phyloP scores from a whole-genome alignment of 2,329 filamentous ascomycete genomes.

The Canariomyces notabilis region DNA sequence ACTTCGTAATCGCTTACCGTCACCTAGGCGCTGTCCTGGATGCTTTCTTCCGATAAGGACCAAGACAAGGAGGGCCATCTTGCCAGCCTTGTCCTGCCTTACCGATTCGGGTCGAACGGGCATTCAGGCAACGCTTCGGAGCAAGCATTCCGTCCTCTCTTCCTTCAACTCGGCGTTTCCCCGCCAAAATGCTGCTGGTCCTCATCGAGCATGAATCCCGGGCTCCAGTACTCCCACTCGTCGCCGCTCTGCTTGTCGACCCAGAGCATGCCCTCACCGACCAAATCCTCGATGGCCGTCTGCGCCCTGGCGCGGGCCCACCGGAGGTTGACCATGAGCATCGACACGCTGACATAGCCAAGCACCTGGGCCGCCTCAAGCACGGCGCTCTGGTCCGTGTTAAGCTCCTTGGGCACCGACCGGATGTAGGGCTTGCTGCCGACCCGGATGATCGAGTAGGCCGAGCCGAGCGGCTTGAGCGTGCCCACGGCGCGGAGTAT shows the following conservation, averaged over 20 bases:
- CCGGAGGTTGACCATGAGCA: constrained; percentile 78
- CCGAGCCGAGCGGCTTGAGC: constrained; percentile 78
- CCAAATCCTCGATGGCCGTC: constrained; percentile 84
- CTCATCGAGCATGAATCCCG: constrained; percentile 60
- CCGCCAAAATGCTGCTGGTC: constrained; percentile 20
- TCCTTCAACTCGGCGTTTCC: constrained; percentile 21
- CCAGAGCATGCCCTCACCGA: constrained; percentile 89
- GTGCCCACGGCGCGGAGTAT: constrained; percentile 84
- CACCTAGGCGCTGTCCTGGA: no score
- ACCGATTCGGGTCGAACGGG: no score
- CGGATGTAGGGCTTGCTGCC: constrained; percentile 83
- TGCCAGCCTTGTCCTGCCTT: no score
- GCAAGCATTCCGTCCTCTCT: no score
- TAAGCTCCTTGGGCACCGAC: constrained; percentile 90
- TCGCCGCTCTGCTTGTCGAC: constrained; percentile 77
- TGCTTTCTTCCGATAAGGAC: no score
- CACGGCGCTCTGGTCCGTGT: constrained; percentile 87
- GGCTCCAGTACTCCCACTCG: constrained; percentile 94
- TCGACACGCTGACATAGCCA: constrained; percentile 83
- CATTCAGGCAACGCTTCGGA: no score
- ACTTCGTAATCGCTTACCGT: no score
- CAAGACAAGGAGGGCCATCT: no score
- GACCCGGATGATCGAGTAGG: constrained; percentile 79
- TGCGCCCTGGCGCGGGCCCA: constrained; percentile 83
- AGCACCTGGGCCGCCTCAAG: constrained; percentile 86